Percentiles rank a stretch among this genome's conserved stretches.
Evolutionary conservation across 495 filamentous ascomycete genomes (phyloP).

Genomic region (Xylaria bambusicola): DNA sequence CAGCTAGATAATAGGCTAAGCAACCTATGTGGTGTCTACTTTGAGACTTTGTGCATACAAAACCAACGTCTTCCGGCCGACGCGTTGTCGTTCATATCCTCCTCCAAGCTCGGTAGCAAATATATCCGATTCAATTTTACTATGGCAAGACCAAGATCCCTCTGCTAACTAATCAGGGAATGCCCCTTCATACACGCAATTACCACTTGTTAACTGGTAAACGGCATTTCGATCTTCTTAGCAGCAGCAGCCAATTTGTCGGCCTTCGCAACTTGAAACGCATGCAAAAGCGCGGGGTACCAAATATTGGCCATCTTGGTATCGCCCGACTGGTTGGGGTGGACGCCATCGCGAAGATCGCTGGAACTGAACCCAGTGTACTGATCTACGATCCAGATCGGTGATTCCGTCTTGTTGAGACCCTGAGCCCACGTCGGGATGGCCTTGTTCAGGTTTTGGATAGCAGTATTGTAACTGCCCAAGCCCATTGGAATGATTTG

Average conservation of each 20-base stretch:
- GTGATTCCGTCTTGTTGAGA: slow-evolving; percentile 49
- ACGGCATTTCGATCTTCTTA: slow-evolving; percentile 21
- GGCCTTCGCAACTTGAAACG: slow-evolving; percentile 33
- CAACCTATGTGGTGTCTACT: too few species aligned
- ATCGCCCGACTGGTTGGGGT: slow-evolving; percentile 50
- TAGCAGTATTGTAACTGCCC: slow-evolving; percentile 39
- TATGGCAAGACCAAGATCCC: neutral
- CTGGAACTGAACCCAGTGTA: slow-evolving; percentile 46
- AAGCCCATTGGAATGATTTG: slow-evolving; percentile 54
- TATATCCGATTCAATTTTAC: neutral
- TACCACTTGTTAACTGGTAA: slow-evolving; percentile 25
- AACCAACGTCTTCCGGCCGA: too few species aligned
- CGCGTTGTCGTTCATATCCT: too few species aligned
- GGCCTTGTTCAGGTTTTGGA: slow-evolving; percentile 49
- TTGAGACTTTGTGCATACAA: too few species aligned
- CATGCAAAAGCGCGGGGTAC: slow-evolving; percentile 48
- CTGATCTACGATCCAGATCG: slow-evolving; percentile 55
- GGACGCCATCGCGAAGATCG: slow-evolving; percentile 51
- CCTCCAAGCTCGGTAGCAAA: neutral
- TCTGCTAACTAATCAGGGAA: neutral
- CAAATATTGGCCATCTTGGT: slow-evolving; percentile 48
- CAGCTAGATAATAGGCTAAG: too few species aligned
- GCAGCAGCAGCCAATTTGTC: slow-evolving; percentile 23
- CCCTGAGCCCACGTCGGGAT: slow-evolving; percentile 48
- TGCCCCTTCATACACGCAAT: neutral